Evolutionary conservation across 306 rosid species (phyloP), one percentile per base, ranked within the genome.

Genomic region (Corylus americana): DNA sequence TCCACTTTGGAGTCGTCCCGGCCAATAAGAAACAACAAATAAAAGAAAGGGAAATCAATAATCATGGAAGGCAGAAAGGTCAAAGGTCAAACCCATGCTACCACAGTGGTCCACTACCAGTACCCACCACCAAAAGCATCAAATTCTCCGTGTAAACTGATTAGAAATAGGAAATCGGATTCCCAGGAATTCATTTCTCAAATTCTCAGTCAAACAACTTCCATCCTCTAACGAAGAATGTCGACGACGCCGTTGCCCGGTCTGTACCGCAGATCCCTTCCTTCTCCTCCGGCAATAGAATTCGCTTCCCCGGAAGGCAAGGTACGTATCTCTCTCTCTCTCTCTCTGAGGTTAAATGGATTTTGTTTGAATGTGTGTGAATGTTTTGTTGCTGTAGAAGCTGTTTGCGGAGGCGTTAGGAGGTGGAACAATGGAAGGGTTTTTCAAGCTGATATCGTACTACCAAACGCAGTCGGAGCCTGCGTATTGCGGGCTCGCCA

Each of bases 401-500:
- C 83, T 92, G 1, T 92, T 95, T 80, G 53, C 47, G 3, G 97
- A 95, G 75, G 97, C 98, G 57, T 85, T 90, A 29, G 83, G 63
- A 55, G 86, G 82, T 66, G 97, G 96, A 84, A 87, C 94, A 66
- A 87, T 91, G 97, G 91, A 90, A 14, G 93, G 92, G 2, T 95
- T 95, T 86, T 92, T 92, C 91, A 94, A 88, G 86, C 74, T 94
- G 44, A 87, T 94, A 66, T 94, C 97, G 2, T 91, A 88, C 83
- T 92, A 92, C 76, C 97, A 94, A 80, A 92, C 98, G 29, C 98
- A 95, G 51, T 95, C 98, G 2, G 98, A 95, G 72, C 98, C 98
- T 63, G 98, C 98, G 1, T 95, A 84, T 50, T 92, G 98, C 59
- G 98, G 98, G 22, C 77, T 95, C 71, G 91, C 94, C 59, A 85